Percentiles rank a stretch among this genome's conserved stretches.
phyloP scores from a whole-genome alignment of 192 early-diverging fungal species.

The Linnemannia hyalina region DNA sequence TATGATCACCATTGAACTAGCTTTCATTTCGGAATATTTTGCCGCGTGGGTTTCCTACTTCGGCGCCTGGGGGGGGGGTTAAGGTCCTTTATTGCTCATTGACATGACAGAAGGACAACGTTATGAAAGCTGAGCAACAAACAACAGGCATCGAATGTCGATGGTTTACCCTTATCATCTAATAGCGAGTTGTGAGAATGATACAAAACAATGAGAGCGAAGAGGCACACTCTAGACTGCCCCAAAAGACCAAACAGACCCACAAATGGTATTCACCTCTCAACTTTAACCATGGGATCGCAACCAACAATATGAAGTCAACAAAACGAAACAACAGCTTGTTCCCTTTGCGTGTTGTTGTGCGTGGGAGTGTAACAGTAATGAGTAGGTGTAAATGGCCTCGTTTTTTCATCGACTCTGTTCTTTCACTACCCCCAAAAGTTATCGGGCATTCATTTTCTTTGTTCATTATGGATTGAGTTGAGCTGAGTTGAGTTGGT shows the following conservation, averaged over 20 bases:
- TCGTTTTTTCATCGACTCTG: background rate
- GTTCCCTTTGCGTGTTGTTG: background rate
- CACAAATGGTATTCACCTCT: background rate
- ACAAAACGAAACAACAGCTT: no score
- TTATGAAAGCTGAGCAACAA: background rate
- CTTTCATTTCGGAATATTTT: background rate
- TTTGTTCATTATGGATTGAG: background rate
- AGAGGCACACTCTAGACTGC: slow-evolving; percentile 1
- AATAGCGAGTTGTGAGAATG: background rate
- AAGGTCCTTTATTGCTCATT: background rate
- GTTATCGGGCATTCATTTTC: background rate
- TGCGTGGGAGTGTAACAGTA: background rate
- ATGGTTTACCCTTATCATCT: background rate
- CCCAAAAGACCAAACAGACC: background rate
- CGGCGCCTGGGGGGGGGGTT: background rate
- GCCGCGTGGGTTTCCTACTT: background rate
- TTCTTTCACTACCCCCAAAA: background rate
- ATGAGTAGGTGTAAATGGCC: background rate
- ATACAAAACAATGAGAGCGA: background rate
- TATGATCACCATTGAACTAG: background rate
- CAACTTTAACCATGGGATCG: background rate
- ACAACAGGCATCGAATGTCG: background rate
- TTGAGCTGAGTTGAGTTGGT: background rate
- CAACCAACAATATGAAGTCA: background rate
- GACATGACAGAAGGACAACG: background rate